Percentiles rank a stretch among this genome's conserved stretches.
These are phyloP conservation scores for Pleurotus tuoliensis DNA, from an alignment of 768 basidiomycete genomes.

Conservation along the genomic window DNA sequence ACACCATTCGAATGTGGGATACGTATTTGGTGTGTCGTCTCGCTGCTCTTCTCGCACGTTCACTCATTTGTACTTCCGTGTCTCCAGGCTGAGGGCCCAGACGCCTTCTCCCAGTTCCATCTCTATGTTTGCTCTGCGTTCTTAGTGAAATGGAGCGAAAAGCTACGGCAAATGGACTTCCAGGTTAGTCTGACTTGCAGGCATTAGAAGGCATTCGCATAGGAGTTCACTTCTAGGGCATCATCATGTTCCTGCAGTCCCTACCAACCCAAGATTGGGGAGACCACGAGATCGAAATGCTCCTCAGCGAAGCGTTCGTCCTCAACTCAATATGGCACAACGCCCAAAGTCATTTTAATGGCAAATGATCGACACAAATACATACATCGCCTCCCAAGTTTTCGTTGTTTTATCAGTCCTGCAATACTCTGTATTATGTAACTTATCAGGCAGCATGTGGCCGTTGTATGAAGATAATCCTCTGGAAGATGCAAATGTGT, in stretches of 20 bases:
- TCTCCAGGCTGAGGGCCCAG: slow-evolving; percentile 86
- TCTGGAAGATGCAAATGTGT: no score
- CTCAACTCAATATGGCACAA: slow-evolving; percentile 92
- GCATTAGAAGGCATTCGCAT: no score
- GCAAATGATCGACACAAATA: slow-evolving; percentile 31
- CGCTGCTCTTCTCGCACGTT: background rate
- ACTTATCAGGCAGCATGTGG: no score
- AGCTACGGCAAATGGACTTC: slow-evolving; percentile 95
- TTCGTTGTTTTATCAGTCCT: no score
- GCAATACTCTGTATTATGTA: no score
- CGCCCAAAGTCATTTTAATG: slow-evolving; percentile 81
- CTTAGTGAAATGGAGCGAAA: slow-evolving; percentile 92
- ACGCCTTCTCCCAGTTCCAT: slow-evolving; percentile 99
- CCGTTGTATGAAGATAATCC: no score
- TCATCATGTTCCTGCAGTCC: slow-evolving; percentile 98
- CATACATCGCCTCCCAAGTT: no score
- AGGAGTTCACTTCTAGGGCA: slow-evolving; percentile 53
- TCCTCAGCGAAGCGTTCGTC: slow-evolving; percentile 94
- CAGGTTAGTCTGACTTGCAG: slow-evolving; percentile 54
- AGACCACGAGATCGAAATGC: slow-evolving; percentile 92
- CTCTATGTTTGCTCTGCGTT: slow-evolving; percentile 98
- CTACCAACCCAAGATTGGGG: slow-evolving; percentile 92
- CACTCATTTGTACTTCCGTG: slow-evolving; percentile 1
- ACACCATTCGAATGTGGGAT: slow-evolving; percentile 99
- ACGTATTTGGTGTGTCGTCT: slow-evolving; percentile 80